A percentile compares a stretch with the other conserved stretches of the same genome.
phyloP scores from a whole-genome alignment of 2,329 filamentous ascomycete species.

The Thelonectria blattea region DNA sequence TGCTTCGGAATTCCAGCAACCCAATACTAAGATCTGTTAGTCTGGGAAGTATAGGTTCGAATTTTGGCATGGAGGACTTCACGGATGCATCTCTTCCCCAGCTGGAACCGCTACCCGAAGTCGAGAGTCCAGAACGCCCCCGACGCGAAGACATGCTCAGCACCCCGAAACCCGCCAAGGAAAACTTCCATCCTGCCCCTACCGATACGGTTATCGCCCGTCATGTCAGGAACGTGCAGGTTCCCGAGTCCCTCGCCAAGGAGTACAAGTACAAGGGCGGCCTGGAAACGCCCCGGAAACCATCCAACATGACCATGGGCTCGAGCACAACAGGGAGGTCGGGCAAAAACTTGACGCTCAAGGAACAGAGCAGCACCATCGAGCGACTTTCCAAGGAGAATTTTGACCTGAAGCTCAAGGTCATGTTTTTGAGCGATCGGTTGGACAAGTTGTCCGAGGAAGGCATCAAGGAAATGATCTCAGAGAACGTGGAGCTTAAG shows the following conservation, averaged over 20 bases:
- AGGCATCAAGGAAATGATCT: slow-evolving; percentile 96
- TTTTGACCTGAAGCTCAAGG: slow-evolving; percentile 95
- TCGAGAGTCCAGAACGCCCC: slow-evolving; percentile 49
- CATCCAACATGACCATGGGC: slow-evolving; percentile 54
- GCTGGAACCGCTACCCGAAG: slow-evolving; percentile 58
- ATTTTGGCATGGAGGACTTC: slow-evolving; percentile 63
- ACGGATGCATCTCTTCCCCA: slow-evolving; percentile 53
- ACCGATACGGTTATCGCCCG: slow-evolving; percentile 89
- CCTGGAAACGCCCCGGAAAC: slow-evolving; percentile 63
- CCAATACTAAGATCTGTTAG: slow-evolving; percentile 78
- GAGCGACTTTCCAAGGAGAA: slow-evolving; percentile 97
- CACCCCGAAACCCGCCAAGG: slow-evolving; percentile 71
- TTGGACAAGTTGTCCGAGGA: slow-evolving; percentile 94
- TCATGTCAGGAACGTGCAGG: slow-evolving; percentile 87
- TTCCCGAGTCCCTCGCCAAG: slow-evolving; percentile 85
- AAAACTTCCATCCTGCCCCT: slow-evolving; percentile 64
- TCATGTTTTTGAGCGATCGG: slow-evolving; percentile 94
- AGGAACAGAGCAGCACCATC: slow-evolving; percentile 97
- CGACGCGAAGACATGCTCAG: slow-evolving; percentile 58
- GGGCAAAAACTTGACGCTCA: slow-evolving; percentile 81
- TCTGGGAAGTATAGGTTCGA: slow-evolving; percentile 85
- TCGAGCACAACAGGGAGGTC: slow-evolving; percentile 58
- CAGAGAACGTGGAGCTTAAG: slow-evolving; percentile 94
- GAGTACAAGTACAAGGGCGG: slow-evolving; percentile 82
- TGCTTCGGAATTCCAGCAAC: slow-evolving; percentile 58